Evolutionary conservation across 208 protist genomes (phyloP).

Genomic region (Leishmania martiniquensis): DNA sequence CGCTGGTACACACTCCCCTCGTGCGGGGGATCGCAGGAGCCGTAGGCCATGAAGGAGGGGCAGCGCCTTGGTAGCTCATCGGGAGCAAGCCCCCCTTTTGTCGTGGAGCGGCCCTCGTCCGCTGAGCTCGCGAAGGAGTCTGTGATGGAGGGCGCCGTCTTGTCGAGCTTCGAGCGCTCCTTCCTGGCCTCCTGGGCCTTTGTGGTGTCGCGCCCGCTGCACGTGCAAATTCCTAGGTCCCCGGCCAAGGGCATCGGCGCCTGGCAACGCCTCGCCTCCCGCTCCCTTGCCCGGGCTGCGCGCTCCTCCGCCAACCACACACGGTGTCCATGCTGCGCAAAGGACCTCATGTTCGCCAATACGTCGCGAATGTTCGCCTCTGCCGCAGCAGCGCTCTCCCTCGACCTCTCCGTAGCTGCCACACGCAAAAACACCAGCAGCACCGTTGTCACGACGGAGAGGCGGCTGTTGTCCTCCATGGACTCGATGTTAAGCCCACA

Average conservation of each 20-base stretch:
- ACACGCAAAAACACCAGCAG: conserved; percentile 74
- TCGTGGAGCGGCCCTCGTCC: conserved; percentile 3
- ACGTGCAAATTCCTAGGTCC: conserved; percentile 24
- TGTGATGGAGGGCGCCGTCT: neutral
- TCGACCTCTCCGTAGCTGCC: conserved; percentile 32
- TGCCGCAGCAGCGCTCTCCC: conserved; percentile 2
- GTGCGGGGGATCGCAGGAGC: conserved; percentile 57
- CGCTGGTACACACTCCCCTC: conserved; percentile 56
- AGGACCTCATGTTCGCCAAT: conserved; percentile 36
- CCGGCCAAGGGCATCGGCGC: neutral
- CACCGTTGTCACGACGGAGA: conserved; percentile 77
- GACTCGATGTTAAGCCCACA: conserved; percentile 64
- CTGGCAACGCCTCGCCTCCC: conserved; percentile 2
- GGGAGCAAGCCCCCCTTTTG: conserved; percentile 6
- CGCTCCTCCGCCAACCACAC: conserved; percentile 40
- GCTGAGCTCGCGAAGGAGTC: neutral
- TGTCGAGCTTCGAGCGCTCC: neutral
- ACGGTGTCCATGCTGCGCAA: conserved; percentile 39
- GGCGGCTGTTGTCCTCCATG: conserved; percentile 58
- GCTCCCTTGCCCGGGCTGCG: conserved; percentile 13
- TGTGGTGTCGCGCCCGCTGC: conserved; percentile 22
- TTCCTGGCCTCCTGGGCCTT: conserved; percentile 5
- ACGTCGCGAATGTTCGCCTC: conserved; percentile 32
- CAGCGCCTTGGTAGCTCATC: conserved; percentile 26
- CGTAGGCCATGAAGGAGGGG: conserved; percentile 35